These are phyloP conservation scores for Novymonas esmeraldas DNA, from an alignment of 208 protist genomes.

Conservation along the genomic window DNA sequence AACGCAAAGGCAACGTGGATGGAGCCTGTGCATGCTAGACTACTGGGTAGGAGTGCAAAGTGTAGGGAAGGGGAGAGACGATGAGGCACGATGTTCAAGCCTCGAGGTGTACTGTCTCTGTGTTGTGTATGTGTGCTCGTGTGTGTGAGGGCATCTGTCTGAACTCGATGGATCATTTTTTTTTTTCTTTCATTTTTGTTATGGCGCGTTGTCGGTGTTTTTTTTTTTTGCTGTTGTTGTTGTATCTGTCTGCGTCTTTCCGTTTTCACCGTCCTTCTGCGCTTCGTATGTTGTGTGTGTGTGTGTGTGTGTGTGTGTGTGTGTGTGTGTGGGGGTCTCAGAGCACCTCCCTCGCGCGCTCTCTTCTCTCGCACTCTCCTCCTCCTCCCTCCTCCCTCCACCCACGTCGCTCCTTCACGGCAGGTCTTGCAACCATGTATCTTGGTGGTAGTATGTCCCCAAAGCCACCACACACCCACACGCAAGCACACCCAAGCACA, in stretches of 20 bases:
- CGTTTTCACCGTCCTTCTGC: background rate
- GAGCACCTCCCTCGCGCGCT: background rate
- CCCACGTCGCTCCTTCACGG: too few relatives aligned
- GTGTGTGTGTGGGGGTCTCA: background rate
- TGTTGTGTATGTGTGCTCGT: background rate
- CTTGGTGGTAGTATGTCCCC: background rate
- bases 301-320: constrained; percentile 3
- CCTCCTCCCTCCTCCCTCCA: too few relatives aligned
- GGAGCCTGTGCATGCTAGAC: too few relatives aligned
- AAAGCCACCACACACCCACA: background rate
- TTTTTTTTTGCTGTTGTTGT: background rate
- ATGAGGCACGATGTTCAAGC: too few relatives aligned
- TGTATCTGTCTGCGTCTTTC: background rate
- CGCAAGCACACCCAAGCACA: background rate
- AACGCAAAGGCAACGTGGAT: too few relatives aligned
- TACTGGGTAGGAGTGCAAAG: too few relatives aligned
- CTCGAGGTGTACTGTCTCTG: background rate
- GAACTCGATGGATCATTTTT: too few relatives aligned
- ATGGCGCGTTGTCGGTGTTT: background rate
- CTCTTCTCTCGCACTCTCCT: too few relatives aligned
- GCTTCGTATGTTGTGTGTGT: background rate
- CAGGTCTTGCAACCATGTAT: too few relatives aligned
- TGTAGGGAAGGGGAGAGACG: too few relatives aligned
- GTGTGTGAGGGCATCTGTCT: too few relatives aligned
- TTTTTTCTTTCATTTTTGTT: background rate